These are phyloP conservation scores for Cylindrodendrum hubeiense DNA, from an alignment of 2,329 filamentous ascomycete genomes.

Conservation along the genomic window DNA sequence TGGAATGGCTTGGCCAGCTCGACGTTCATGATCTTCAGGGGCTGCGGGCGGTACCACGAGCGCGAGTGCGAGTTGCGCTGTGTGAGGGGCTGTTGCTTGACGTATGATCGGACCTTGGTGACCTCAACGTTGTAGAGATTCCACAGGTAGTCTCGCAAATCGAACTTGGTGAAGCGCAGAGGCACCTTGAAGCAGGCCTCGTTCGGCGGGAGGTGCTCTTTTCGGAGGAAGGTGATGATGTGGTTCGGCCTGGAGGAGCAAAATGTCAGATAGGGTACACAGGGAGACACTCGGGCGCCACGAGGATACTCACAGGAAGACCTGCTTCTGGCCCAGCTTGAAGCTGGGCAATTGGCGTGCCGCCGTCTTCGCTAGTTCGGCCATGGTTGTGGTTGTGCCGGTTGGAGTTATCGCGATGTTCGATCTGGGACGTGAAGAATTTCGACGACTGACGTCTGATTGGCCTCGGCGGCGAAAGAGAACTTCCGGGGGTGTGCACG, in stretches of 20 bases:
- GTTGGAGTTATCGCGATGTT: slow-evolving; percentile 39
- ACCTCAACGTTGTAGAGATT: slow-evolving; percentile 85
- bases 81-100: slow-evolving; percentile 73
- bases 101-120: slow-evolving; percentile 79
- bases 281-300: neutral
- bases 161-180: slow-evolving; percentile 93
- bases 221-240: slow-evolving; percentile 81
- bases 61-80: slow-evolving; percentile 63
- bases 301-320: slow-evolving; percentile 63
- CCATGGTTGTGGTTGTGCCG: slow-evolving; percentile 50
- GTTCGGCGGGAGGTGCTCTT: slow-evolving; percentile 77
- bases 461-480: slow-evolving; percentile 43
- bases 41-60: slow-evolving; percentile 76
- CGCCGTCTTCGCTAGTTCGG: slow-evolving; percentile 53
- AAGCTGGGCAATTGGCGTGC: slow-evolving; percentile 58
- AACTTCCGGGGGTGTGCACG: slow-evolving; percentile 41
- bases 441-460: slow-evolving; percentile 44
- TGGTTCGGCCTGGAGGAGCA: slow-evolving; percentile 78
- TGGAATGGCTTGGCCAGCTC: slow-evolving; percentile 90
- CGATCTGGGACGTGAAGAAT: slow-evolving; percentile 46
- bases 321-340: slow-evolving; percentile 64
- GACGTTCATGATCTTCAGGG: slow-evolving; percentile 93
- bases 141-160: slow-evolving; percentile 94
- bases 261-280: slow-evolving; percentile 16
- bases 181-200: slow-evolving; percentile 93